Evolutionary conservation across 108 stramenopile genomes (phyloP).

Genomic region (Nitzschia inconspicua): DNA sequence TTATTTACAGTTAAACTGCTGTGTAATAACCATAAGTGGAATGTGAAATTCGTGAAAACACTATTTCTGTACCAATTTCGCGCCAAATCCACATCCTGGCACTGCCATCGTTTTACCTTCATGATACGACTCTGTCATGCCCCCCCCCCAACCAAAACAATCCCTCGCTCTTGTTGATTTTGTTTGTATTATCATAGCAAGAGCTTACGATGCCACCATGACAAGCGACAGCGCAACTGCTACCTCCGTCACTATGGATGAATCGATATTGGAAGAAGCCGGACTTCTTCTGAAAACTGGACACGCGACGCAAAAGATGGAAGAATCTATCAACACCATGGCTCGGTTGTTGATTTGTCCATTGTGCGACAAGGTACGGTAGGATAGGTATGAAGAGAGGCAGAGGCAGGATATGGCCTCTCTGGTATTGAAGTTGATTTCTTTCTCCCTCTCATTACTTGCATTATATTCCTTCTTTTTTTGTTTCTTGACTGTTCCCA

Average conservation of each 20-base stretch:
- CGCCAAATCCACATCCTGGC: too few species aligned
- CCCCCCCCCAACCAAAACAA: too few species aligned
- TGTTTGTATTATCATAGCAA: background rate
- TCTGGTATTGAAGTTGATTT: background rate
- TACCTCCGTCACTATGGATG: too few species aligned
- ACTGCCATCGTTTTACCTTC: too few species aligned
- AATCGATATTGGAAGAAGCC: too few species aligned
- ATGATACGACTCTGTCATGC: too few species aligned
- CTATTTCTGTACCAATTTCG: too few species aligned
- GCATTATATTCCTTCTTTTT: background rate
- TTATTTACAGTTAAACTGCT: too few species aligned
- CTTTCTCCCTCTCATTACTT: background rate
- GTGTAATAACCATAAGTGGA: too few species aligned
- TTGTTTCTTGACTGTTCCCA: background rate
- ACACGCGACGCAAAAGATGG: conserved; percentile 29
- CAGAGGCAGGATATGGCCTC: background rate
- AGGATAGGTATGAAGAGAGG: background rate
- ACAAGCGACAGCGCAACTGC: background rate
- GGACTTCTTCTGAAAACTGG: background rate
- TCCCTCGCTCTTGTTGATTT: background rate
- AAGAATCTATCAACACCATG: conserved; percentile 11
- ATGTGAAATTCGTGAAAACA: too few species aligned
- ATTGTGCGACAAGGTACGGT: conserved; percentile 23
- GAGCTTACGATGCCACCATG: background rate
- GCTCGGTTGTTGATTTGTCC: conserved; percentile 19